These are phyloP conservation scores for Fomitopsis serialis DNA, from an alignment of 768 basidiomycete species.

Conservation along the genomic window DNA sequence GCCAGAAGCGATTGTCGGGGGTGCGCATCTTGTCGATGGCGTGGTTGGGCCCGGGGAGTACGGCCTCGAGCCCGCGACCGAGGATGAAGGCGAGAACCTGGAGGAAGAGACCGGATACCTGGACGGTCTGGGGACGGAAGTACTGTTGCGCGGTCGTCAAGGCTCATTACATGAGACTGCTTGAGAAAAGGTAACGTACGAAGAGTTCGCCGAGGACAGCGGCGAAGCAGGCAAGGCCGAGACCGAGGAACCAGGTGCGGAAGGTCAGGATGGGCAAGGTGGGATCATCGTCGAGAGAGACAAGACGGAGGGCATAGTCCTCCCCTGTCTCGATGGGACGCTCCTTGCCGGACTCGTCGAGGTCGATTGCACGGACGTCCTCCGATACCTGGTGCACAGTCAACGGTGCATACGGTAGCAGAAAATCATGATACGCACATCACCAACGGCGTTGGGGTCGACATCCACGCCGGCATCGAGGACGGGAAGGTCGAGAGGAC, in stretches of 20 bases:
- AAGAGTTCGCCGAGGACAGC: constrained; percentile 40
- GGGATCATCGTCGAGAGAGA: constrained; percentile 47
- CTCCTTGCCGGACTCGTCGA: constrained; percentile 44
- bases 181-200: constrained; percentile 22
- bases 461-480: constrained; percentile 3
- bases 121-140: constrained; percentile 44
- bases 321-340: constrained; percentile 44
- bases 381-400: constrained; percentile 12
- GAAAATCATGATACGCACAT: constrained; percentile 28
- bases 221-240: constrained; percentile 26
- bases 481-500: constrained; percentile 3
- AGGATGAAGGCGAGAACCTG: constrained; percentile 48
- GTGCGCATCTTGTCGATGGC: constrained; percentile 18
- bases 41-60: constrained; percentile 21
- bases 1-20: constrained; percentile 21
- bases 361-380: constrained; percentile 29
- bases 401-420: neutral
- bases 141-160: constrained; percentile 7
- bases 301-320: constrained; percentile 42
- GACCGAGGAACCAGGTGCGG: constrained; percentile 25
- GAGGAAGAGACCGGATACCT: constrained; percentile 44
- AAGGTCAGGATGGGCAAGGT: constrained; percentile 22
- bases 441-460: constrained; percentile 9
- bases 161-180: neutral
- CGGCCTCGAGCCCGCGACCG: constrained; percentile 35